Conservation (phyloP, 1,284 basidiomycete species). For the Naganishia albida region DNA sequence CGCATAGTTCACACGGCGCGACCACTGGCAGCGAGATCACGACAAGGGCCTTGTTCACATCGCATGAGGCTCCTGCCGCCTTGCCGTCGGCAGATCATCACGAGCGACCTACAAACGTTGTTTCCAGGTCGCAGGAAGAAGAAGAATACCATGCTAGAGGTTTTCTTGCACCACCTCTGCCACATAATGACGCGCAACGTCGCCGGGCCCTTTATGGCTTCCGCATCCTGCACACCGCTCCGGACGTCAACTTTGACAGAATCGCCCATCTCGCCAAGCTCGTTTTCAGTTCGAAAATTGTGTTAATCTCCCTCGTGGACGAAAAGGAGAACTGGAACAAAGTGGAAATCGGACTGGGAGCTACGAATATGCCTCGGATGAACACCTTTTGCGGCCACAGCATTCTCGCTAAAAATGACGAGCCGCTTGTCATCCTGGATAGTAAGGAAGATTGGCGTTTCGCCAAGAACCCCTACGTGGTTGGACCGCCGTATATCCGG, state of each 20-base stretch:
- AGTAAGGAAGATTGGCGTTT: constrained; percentile 84
- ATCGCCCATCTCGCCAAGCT: constrained; percentile 85
- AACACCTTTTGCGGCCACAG: constrained; percentile 80
- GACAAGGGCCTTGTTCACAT: constrained; percentile 19
- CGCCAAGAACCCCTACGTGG: constrained; percentile 68
- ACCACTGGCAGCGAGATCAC: constrained; percentile 24
- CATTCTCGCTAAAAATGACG: constrained; percentile 77
- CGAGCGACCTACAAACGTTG: constrained; percentile 10
- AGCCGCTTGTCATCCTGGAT: constrained; percentile 84
- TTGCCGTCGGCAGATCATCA: constrained; percentile 11
- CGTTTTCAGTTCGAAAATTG: constrained; percentile 86
- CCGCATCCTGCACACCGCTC: constrained; percentile 80
- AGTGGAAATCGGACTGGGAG: constrained; percentile 70
- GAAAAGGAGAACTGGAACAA: constrained; percentile 84
- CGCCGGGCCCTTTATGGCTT: constrained; percentile 75
- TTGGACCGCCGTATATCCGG: constrained; percentile 66
- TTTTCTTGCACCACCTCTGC: constrained; percentile 75
- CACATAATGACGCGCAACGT: constrained; percentile 76
- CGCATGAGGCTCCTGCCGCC: constrained; percentile 27
- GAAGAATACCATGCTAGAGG: constrained; percentile 64
- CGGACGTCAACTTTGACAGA: constrained; percentile 87
- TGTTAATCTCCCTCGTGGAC: constrained; percentile 78
- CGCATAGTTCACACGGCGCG: constrained; percentile 21
- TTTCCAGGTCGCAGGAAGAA: constrained; percentile 56
- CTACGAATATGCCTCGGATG: constrained; percentile 62